Conservation (phyloP, 2,329 filamentous ascomycete species). For the Sphaceloma murrayae region DNA sequence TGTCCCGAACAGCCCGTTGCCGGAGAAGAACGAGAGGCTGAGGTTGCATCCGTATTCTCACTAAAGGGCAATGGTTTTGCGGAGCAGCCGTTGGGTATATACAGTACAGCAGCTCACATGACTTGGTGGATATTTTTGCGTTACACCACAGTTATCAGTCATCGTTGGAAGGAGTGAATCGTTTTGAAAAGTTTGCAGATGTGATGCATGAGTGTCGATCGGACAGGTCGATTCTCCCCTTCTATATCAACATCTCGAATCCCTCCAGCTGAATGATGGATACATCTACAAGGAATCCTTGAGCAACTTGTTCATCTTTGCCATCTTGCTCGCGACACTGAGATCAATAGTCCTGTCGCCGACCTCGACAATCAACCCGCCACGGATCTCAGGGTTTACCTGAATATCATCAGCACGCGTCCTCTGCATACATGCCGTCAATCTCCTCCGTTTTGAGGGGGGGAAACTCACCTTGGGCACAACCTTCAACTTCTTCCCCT, state of each 20-base stretch:
- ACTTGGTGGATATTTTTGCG: too few species aligned
- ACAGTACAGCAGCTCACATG: too few species aligned
- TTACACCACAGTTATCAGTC: too few species aligned
- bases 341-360: slow-evolving; percentile 98
- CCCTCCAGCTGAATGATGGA: background rate
- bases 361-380: slow-evolving; percentile 89
- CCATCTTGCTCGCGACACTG: slow-evolving; percentile 85
- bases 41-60: slow-evolving; percentile 31
- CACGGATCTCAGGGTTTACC: slow-evolving; percentile 91
- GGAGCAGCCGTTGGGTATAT: background rate
- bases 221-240: slow-evolving; percentile 18
- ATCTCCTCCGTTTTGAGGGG: background rate
- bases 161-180: too few species aligned
- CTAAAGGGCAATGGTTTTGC: slow-evolving; percentile 18
- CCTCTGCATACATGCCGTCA: background rate
- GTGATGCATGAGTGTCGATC: background rate
- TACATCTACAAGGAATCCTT: slow-evolving; percentile 84
- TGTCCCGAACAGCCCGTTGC: slow-evolving; percentile 27
- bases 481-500: slow-evolving; percentile 97
- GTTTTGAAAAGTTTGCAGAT: too few species aligned
- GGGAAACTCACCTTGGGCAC: slow-evolving; percentile 62
- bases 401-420: slow-evolving; percentile 29
- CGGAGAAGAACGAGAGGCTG: slow-evolving; percentile 33
- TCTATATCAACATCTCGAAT: background rate
- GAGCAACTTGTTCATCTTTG: slow-evolving; percentile 99